Percentiles rank a stretch among this genome's conserved stretches.
Evolutionary conservation across 148 eudicot genomes (phyloP).

Genomic region (Silene conica): DNA sequence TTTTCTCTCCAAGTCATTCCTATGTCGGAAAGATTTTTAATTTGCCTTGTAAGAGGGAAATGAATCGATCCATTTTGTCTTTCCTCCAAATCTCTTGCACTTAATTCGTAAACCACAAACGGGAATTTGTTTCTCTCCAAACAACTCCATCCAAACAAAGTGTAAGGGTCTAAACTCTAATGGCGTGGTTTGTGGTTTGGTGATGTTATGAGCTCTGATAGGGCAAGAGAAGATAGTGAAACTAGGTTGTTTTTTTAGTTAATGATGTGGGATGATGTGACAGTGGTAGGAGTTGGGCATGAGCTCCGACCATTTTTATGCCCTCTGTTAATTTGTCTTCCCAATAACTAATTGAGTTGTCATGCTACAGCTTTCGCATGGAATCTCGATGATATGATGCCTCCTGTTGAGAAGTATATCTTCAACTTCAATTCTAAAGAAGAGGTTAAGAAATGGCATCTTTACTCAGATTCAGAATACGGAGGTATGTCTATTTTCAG

Average conservation of each 20-base stretch:
- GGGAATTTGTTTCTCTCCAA: no score
- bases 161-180: no score
- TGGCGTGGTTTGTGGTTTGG: background rate
- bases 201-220: background rate
- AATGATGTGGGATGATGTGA: background rate
- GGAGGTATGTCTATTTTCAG: slow-evolving; percentile 56
- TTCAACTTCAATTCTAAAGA: slow-evolving; percentile 75
- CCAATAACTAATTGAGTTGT: background rate
- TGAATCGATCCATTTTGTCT: no score
- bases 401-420: slow-evolving; percentile 69
- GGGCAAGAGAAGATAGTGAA: background rate
- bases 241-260: background rate
- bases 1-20: background rate
- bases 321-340: slow-evolving; percentile 1
- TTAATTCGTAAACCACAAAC: no score
- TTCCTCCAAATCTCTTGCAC: no score
- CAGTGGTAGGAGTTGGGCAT: background rate
- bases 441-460: slow-evolving; percentile 89
- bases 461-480: slow-evolving; percentile 96
- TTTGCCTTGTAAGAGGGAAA: no score
- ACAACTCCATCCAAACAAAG: no score
- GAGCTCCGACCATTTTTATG: background rate
- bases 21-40: no score
- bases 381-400: slow-evolving; percentile 82
- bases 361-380: slow-evolving; percentile 72